phyloP scores from a whole-genome alignment of 441 rosid genomes.

The Eutrema salsugineum region DNA sequence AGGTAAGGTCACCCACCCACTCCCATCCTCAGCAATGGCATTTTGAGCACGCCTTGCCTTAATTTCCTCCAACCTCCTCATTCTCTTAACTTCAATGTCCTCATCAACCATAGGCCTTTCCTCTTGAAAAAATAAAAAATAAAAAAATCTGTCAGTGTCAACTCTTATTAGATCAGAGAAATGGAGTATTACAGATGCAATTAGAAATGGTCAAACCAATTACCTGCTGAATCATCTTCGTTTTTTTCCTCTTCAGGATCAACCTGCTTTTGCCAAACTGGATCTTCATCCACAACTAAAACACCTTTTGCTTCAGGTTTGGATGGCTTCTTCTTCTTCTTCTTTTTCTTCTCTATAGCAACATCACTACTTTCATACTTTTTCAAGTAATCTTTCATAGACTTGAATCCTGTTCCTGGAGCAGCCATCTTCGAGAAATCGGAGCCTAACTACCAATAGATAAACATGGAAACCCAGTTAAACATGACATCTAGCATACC shows the following conservation, averaged over 20 bases:
- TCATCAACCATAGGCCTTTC: conserved; percentile 74
- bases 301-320: conserved; percentile 47
- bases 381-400: conserved; percentile 74
- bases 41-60: conserved; percentile 55
- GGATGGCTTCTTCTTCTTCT: conserved; percentile 45
- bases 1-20: conserved; percentile 82
- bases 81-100: conserved; percentile 86
- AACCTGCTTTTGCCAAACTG: conserved; percentile 84
- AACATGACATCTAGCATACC: neutral
- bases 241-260: conserved; percentile 54
- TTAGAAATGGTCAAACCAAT: neutral
- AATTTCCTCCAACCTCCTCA: conserved; percentile 74
- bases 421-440: conserved; percentile 34
- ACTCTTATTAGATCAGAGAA: neutral
- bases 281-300: conserved; percentile 82
- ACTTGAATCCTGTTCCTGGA: conserved; percentile 33
- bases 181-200: neutral
- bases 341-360: conserved; percentile 36
- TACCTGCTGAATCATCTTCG: conserved; percentile 66
- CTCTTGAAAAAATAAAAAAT: conserved; percentile 36
- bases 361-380: conserved; percentile 51
- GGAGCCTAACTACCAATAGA: neutral
- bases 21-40: conserved; percentile 88
- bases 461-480: neutral
- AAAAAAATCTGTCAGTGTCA: neutral